Percentiles rank a stretch among this genome's conserved stretches.
phyloP scores from a whole-genome alignment of 768 basidiomycete species.

The Leccinum ochraceum region DNA sequence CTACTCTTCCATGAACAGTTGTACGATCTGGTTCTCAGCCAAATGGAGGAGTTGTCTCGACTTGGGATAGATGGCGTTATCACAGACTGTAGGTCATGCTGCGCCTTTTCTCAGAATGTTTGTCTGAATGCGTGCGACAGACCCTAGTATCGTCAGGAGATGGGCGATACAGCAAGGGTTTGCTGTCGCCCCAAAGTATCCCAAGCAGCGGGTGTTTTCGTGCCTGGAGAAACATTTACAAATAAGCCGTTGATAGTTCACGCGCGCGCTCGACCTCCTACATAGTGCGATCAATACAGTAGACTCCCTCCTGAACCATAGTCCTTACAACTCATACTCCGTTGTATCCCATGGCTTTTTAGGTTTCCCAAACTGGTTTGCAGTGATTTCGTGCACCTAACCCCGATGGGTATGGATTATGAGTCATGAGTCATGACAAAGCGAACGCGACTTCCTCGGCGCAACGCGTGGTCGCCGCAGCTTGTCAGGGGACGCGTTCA shows the following conservation, averaged over 20 bases:
- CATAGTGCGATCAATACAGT: no score
- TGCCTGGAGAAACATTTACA: constrained; percentile 56
- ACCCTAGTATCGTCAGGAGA: constrained; percentile 59
- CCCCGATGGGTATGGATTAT: no score
- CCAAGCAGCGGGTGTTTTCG: constrained; percentile 57
- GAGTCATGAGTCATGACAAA: not conserved
- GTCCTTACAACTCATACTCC: no score
- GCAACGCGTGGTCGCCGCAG: constrained; percentile 1
- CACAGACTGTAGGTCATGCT: constrained; percentile 54
- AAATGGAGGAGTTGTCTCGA: constrained; percentile 58
- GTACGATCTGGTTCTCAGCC: constrained; percentile 49
- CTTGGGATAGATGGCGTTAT: constrained; percentile 77
- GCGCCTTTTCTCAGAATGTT: not conserved
- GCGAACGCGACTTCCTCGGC: not conserved
- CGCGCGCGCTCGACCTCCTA: no score
- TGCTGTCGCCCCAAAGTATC: constrained; percentile 54
- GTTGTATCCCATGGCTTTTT: no score
- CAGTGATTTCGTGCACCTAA: no score
- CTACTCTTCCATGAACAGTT: constrained; percentile 40
- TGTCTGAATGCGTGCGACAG: constrained; percentile 23
- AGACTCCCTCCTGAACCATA: no score
- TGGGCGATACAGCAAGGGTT: constrained; percentile 55
- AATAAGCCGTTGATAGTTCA: not conserved
- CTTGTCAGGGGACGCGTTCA: constrained; percentile 20
- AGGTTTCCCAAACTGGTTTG: no score